Percentiles rank a stretch among this genome's conserved stretches.
Evolutionary conservation across 352 stramenopile species (phyloP).

Genomic region (Thalassiosira hispida): DNA sequence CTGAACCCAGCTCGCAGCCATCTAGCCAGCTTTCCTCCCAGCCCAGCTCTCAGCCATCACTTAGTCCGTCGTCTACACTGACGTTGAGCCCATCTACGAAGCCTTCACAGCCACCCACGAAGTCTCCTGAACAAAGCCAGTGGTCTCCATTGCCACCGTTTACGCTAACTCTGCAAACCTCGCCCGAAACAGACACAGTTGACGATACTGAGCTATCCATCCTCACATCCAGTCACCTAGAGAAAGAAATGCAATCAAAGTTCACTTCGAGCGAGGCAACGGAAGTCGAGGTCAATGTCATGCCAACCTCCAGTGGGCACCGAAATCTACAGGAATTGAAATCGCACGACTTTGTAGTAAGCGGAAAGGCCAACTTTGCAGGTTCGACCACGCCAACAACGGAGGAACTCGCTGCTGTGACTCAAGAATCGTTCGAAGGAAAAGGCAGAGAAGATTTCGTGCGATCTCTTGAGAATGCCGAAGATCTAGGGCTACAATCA

Average conservation of each 20-base stretch:
- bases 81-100: no score
- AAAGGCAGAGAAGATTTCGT: slow-evolving; percentile 2
- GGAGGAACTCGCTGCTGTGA: not conserved
- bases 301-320: not conserved
- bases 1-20: no score
- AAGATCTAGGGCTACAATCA: slow-evolving; percentile 8
- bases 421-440: slow-evolving; percentile 6
- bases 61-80: no score
- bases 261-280: not conserved
- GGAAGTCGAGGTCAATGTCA: not conserved
- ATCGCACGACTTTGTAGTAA: not conserved
- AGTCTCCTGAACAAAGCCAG: no score
- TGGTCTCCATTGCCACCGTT: slow-evolving; percentile 18
- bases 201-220: not conserved
- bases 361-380: not conserved
- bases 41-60: no score
- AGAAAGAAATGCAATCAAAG: not conserved
- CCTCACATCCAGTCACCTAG: slow-evolving; percentile 7
- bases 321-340: not conserved
- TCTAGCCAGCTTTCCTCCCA: no score
- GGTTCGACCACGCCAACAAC: not conserved
- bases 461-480: slow-evolving; percentile 4
- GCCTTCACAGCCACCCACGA: no score
- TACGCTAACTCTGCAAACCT: not conserved
- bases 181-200: not conserved